phyloP scores from a whole-genome alignment of 257 asterid genomes.

The Verbena officinalis region DNA sequence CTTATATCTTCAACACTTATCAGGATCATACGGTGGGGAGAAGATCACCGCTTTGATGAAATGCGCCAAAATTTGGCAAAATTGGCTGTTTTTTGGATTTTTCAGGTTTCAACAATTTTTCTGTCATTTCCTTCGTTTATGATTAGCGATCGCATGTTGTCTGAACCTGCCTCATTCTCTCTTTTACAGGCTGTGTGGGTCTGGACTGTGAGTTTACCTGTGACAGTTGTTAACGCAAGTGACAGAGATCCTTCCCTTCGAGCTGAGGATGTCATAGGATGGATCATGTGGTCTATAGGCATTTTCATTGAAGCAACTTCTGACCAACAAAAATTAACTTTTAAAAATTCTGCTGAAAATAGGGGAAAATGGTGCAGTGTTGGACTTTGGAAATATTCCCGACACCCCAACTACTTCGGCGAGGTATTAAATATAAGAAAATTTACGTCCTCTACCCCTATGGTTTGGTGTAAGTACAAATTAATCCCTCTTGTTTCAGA shows the following conservation, averaged over 20 bases:
- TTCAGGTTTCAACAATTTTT: slow-evolving; percentile 60
- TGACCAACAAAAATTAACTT: slow-evolving; percentile 83
- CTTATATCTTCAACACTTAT: slow-evolving; percentile 11
- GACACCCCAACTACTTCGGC: slow-evolving; percentile 98
- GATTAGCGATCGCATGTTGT: not conserved
- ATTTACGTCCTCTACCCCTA: too few relatives aligned
- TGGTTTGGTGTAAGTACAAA: not conserved
- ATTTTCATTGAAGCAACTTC: slow-evolving; percentile 72
- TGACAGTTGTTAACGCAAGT: slow-evolving; percentile 88
- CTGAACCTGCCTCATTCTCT: not conserved
- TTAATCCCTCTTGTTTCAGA: too few relatives aligned
- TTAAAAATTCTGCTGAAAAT: slow-evolving; percentile 70
- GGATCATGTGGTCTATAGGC: slow-evolving; percentile 84
- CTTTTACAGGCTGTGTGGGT: slow-evolving; percentile 89
- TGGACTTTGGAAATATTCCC: slow-evolving; percentile 94
- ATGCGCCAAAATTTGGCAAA: slow-evolving; percentile 80
- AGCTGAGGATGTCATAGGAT: slow-evolving; percentile 74
- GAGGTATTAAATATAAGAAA: slow-evolving; percentile 55
- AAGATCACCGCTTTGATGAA: slow-evolving; percentile 90
- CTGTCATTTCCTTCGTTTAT: not conserved
- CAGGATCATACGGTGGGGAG: slow-evolving; percentile 95
- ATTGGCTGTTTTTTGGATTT: slow-evolving; percentile 79
- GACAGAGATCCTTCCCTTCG: slow-evolving; percentile 61
- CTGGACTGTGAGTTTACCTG: slow-evolving; percentile 96
- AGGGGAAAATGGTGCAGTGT: slow-evolving; percentile 83